Base-by-base conservation (phyloP, 148 eudicot genomes). In the Fagopyrum tataricum region DNA sequence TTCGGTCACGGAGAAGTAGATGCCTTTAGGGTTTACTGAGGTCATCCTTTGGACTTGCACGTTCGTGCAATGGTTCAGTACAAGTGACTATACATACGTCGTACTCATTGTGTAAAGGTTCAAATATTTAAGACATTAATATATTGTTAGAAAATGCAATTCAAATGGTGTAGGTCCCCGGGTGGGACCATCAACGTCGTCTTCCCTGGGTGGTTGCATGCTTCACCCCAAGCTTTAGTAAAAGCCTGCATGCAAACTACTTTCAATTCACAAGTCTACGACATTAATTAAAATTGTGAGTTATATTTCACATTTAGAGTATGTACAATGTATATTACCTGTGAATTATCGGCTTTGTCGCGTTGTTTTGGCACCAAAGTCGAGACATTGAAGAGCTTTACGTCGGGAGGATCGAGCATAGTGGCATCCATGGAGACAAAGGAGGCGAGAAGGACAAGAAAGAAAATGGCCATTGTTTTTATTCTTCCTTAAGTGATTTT, bases 21-120 rank as follows among this genome's bases (percentile, higher is more conserved):
- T 87, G 76, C 93, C 93, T 91, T 85, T 88, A 52, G 88, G 79
- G 79, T 91, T 81, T 23, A 87, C 4, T 1, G 84, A 77, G 4
- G 76, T 77, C 4, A 89, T 43, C 73, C 85, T 61, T 49, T 80
- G 84, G 5, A 89, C 72, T 24, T 74, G 78, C 20, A 75, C 87
- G 42, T 91, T 79, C 21, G 49, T 73, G 7, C 85, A 86, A 12
- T 74, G 70, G 39, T 73, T 81, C 6, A 91, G 4, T 47, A 85
- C 79, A 40, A 91, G 61, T 59, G 85, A 80, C 96, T 90, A 83
- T 80, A 23, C 6, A 58, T 15, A 7, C n/a, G 11, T 7, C 48
- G n/a, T n/a, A n/a, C n/a, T n/a, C n/a, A n/a, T n/a, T n/a, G n/a
- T n/a, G n/a, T n/a, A n/a, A n/a, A n/a, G n/a, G n/a, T n/a, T n/a